phyloP scores from a whole-genome alignment of 495 filamentous ascomycete species.

The Lentithecium fluviatile region DNA sequence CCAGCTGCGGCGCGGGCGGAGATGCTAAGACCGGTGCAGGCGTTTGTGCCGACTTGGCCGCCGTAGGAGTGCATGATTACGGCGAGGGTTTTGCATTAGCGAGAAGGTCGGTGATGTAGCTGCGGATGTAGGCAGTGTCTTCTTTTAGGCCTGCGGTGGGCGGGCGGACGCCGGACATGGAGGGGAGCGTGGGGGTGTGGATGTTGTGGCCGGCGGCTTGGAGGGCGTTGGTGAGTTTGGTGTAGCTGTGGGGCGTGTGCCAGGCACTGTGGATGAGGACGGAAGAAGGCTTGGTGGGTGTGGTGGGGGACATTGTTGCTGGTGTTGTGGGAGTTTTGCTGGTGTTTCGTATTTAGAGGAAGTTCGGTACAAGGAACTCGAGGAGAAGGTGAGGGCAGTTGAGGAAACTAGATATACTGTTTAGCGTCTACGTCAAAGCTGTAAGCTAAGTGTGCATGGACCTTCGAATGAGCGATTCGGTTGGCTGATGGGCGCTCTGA shows the following conservation, averaged over 20 bases:
- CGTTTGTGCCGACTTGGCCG: constrained; percentile 42
- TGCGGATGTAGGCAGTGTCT: constrained; percentile 36
- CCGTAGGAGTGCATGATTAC: constrained; percentile 45
- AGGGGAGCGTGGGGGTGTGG: constrained; percentile 38
- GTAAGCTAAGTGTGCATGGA: no score
- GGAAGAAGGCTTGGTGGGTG: constrained; percentile 9
- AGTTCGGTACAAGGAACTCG: no score
- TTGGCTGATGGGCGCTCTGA: no score
- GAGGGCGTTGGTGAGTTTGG: constrained; percentile 39
- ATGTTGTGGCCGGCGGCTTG: constrained; percentile 36
- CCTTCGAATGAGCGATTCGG: no score
- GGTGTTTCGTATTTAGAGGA: no score
- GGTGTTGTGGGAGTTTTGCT: constrained; percentile 24
- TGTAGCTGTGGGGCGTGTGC: constrained; percentile 39
- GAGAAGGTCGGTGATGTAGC: constrained; percentile 36
- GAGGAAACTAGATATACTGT: no score
- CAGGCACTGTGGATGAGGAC: constrained; percentile 40
- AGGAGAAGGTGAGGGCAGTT: no score
- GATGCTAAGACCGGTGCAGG: constrained; percentile 33
- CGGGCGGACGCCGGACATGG: constrained; percentile 37
- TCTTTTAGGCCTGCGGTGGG: constrained; percentile 20
- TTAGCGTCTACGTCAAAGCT: no score
- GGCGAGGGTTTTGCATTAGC: constrained; percentile 29
- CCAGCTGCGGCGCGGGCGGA: constrained; percentile 6
- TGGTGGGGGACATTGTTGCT: constrained; percentile 31